A percentile compares a stretch with the other conserved stretches of the same genome.
Evolutionary conservation across 2,329 filamentous ascomycete species (phyloP).

Genomic region (Verticillium zaregamsianum): DNA sequence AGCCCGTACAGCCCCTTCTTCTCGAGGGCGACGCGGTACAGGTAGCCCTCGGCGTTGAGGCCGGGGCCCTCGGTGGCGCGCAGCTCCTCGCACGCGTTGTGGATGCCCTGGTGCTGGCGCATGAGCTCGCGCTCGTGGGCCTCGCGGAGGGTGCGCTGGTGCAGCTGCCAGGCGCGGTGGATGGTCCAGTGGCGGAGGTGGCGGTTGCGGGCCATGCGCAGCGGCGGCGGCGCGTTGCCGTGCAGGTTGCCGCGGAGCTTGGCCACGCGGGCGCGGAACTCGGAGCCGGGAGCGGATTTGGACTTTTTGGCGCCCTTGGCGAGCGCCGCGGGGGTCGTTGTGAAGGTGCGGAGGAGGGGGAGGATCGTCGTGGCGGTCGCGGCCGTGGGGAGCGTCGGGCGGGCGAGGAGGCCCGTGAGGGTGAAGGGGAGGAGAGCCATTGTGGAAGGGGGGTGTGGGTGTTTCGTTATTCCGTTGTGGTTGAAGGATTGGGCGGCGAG

Average conservation of each 20-base stretch:
- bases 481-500: neutral
- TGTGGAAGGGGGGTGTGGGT: neutral
- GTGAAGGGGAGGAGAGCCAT: conserved; percentile 14
- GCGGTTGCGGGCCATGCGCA: conserved; percentile 84
- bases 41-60: conserved; percentile 57
- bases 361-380: conserved; percentile 8
- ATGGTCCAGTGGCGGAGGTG: conserved; percentile 97
- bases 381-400: conserved; percentile 12
- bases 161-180: conserved; percentile 89
- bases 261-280: conserved; percentile 37
- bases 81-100: conserved; percentile 79
- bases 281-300: conserved; percentile 25
- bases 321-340: conserved; percentile 25
- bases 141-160: conserved; percentile 64
- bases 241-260: conserved; percentile 45
- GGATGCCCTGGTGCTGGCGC: conserved; percentile 78
- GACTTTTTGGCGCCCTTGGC: conserved; percentile 10
- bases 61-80: conserved; percentile 55
- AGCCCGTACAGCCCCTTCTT: conserved; percentile 79
- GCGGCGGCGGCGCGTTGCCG: conserved; percentile 56
- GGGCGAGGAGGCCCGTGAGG: conserved; percentile 24
- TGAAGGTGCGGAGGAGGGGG: conserved; percentile 19
- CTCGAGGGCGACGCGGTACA: conserved; percentile 86
- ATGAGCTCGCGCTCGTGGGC: conserved; percentile 67
- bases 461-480: neutral